These are phyloP conservation scores for Cunninghamia lanceolata DNA, from an alignment of 75 land plant species.

Conservation along the genomic window DNA sequence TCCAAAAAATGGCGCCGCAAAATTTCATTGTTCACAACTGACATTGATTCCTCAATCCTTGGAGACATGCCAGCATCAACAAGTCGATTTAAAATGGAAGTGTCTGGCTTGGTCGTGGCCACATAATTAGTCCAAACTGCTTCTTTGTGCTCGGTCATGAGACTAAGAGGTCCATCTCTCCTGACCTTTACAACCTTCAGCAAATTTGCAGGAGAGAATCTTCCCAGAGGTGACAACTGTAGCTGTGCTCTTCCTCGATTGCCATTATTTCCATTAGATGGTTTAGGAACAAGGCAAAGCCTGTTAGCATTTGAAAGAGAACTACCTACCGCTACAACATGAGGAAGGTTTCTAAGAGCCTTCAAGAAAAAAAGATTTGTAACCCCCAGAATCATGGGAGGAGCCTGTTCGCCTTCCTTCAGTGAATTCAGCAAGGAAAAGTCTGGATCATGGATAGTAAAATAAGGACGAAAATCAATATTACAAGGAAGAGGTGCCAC, in stretches of 20 bases:
- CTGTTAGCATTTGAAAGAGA: constrained; percentile 51
- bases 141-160: constrained; percentile 97
- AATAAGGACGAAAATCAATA: constrained; percentile 95
- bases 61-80: constrained; percentile 85
- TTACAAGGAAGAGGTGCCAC: constrained; percentile 87
- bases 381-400: constrained; percentile 93
- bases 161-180: constrained; percentile 93
- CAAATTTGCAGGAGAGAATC: constrained; percentile 77
- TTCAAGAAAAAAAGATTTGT: constrained; percentile 97
- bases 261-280: constrained; percentile 31
- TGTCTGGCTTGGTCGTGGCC: constrained; percentile 88
- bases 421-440: constrained; percentile 76
- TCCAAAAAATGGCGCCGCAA: constrained; percentile 94
- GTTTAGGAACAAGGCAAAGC: constrained; percentile 20
- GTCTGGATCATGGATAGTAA: constrained; percentile 96
- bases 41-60: constrained; percentile 92
- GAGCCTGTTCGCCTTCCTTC: constrained; percentile 64
- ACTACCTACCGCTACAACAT: constrained; percentile 87
- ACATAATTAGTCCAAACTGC: constrained; percentile 87
- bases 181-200: constrained; percentile 74
- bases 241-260: constrained; percentile 35
- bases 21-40: constrained; percentile 96
- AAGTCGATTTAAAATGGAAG: constrained; percentile 87
- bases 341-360: constrained; percentile 74
- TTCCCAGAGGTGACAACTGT: constrained; percentile 54